Percentiles rank a stretch among this genome's conserved stretches.
Conservation (phyloP, 169 alveolate species). For the Plasmodium cynomolgi region DNA sequence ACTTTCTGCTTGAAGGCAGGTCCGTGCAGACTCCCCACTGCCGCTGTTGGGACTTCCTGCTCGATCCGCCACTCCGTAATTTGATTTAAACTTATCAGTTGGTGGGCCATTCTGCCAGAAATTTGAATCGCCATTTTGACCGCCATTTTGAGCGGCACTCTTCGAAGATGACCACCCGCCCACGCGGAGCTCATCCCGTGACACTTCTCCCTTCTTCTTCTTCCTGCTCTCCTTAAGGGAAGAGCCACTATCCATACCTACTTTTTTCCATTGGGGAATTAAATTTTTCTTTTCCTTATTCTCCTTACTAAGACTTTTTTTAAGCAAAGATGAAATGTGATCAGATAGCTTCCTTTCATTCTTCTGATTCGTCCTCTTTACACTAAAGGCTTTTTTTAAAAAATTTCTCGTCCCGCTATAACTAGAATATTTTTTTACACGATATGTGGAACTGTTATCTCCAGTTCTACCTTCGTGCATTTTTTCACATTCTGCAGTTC, state of each 20-base stretch:
- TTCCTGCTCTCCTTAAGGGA: background rate
- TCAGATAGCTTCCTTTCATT: constrained; percentile 61
- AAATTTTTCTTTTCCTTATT: background rate
- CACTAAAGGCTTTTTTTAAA: constrained; percentile 51
- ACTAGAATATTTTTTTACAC: constrained; percentile 10
- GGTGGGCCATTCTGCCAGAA: background rate
- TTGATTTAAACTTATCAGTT: background rate
- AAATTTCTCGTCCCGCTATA: constrained; percentile 38
- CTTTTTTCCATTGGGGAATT: background rate
- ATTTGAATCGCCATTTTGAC: background rate
- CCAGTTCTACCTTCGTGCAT: background rate
- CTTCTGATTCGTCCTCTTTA: background rate
- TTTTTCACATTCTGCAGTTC: background rate
- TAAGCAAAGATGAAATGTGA: constrained; percentile 48
- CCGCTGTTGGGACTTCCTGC: background rate
- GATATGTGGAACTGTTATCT: background rate
- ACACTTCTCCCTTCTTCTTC: background rate
- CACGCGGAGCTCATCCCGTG: background rate
- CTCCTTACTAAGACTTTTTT: constrained; percentile 14
- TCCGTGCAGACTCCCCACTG: background rate
- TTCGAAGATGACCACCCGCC: background rate
- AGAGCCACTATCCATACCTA: background rate
- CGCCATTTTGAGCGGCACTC: background rate
- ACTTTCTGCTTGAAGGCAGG: background rate
- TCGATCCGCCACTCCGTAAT: background rate